Evolutionary conservation across 305 asterid species (phyloP).

Genomic region (Ajuga reptans): DNA sequence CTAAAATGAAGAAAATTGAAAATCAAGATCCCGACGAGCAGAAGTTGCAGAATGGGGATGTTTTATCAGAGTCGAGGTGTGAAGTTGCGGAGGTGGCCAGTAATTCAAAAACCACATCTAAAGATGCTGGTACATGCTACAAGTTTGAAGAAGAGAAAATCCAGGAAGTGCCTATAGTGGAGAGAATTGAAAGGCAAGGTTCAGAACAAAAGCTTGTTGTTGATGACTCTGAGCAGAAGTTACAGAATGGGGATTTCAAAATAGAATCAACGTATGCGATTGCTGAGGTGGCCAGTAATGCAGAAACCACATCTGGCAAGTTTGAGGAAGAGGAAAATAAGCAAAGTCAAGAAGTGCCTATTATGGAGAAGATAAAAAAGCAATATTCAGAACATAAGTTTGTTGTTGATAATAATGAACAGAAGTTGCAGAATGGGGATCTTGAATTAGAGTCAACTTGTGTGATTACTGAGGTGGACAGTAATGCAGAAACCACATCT

Average conservation of each 20-base stretch:
- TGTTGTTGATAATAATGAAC: constrained; percentile 33
- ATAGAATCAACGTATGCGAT: constrained; percentile 20
- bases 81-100: constrained; percentile 26
- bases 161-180: constrained; percentile 29
- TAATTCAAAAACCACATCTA: constrained; percentile 26
- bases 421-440: constrained; percentile 28
- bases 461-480: constrained; percentile 23
- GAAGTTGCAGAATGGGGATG: constrained; percentile 27
- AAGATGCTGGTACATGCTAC: constrained; percentile 16
- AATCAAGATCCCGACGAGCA: constrained; percentile 37
- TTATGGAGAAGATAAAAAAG: constrained; percentile 36
- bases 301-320: constrained; percentile 25
- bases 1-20: constrained; percentile 34
- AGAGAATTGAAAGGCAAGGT: constrained; percentile 40
- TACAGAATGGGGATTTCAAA: constrained; percentile 26
- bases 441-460: constrained; percentile 18
- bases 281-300: constrained; percentile 26
- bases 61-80: constrained; percentile 20
- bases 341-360: constrained; percentile 29
- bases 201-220: constrained; percentile 23
- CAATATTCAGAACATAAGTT: constrained; percentile 40
- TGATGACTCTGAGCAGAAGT: constrained; percentile 9
- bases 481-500: constrained; percentile 16
- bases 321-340: constrained; percentile 34
- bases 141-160: constrained; percentile 33